Conservation (phyloP, 169 alveolate genomes). For the Condylostoma magnum region DNA sequence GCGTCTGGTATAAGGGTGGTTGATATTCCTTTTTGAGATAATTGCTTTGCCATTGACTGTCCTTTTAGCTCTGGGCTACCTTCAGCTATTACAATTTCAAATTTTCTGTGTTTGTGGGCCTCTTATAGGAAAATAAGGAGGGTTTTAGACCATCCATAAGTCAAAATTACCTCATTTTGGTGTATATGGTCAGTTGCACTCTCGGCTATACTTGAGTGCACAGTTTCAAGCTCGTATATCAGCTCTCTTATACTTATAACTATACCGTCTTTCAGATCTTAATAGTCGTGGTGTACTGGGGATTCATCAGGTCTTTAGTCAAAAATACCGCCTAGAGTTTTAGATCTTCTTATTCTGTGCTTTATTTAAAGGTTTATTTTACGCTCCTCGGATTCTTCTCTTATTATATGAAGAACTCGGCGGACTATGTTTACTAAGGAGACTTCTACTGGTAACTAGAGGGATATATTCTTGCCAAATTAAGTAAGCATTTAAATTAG, state of each 20-base stretch:
- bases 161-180: conserved; percentile 51
- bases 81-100: conserved; percentile 58
- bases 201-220: neutral
- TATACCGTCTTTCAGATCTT: neutral
- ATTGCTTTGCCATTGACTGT: conserved; percentile 45
- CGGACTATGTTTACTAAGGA: conserved; percentile 15
- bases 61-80: conserved; percentile 48
- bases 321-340: neutral
- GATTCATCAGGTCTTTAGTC: neutral
- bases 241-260: neutral
- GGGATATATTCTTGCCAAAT: neutral
- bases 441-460: conserved; percentile 20
- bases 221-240: conserved; percentile 14
- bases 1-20: conserved; percentile 49
- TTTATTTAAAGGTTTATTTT: neutral
- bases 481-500: neutral
- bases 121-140: conserved; percentile 40
- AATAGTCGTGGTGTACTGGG: neutral
- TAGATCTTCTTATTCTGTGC: neutral
- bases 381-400: conserved; percentile 17
- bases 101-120: conserved; percentile 37
- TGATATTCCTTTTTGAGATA: conserved; percentile 39
- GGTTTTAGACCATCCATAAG: conserved; percentile 52
- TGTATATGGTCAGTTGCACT: conserved; percentile 51
- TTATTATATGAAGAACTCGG: conserved; percentile 24